Evolutionary conservation across 129 eudicot species (phyloP), one percentile per base, ranked within the genome.

Genomic region (Ambrosia trifida): DNA sequence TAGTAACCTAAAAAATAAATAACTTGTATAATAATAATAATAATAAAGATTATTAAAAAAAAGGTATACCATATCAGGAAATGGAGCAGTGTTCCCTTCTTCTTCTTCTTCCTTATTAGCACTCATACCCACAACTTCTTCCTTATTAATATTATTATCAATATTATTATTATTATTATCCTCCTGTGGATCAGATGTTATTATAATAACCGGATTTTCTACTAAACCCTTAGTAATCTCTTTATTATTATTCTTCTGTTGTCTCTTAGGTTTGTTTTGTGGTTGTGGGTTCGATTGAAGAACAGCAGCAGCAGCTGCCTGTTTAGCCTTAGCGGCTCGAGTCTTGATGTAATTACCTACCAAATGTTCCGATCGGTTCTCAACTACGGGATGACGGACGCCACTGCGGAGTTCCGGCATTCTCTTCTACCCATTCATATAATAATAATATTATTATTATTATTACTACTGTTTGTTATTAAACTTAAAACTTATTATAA

Each of bases 361-460:
- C 2, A n/a, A n/a, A n/a, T n/a, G n/a, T n/a, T 75, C 84, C 75
- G 79, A 58, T 74, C 81, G 83, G 45, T 17, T 49, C 4, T 73
- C 58, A 6, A 43, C 75, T 64, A 78, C 76, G 40, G 87, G 80
- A 84, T 78, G 67, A 31, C 80, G 82, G 56, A 76, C 72, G 57
- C 95, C 85, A 53, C 85, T 77, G 52, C 82, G 86, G 68, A 85
- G 70, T 79, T 81, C 80, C 76, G 96, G 91, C 96, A 88, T 88
- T 70, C 53, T 80, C 30, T 69, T 80, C 30, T 69, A 79, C 72
- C 87, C 85, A 83, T 80, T 72, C 52, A 80, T 76, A 3, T 59
- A 32, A 72, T 64, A 17, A 78, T 41, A 64, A 41, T 19, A 45
- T 44, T 46, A 35, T 49, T 11, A 58, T 4, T 30, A 28, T 4